Evolutionary conservation across 2,329 filamentous ascomycete species (phyloP).

Genomic region (Diaporthe australafricana): DNA sequence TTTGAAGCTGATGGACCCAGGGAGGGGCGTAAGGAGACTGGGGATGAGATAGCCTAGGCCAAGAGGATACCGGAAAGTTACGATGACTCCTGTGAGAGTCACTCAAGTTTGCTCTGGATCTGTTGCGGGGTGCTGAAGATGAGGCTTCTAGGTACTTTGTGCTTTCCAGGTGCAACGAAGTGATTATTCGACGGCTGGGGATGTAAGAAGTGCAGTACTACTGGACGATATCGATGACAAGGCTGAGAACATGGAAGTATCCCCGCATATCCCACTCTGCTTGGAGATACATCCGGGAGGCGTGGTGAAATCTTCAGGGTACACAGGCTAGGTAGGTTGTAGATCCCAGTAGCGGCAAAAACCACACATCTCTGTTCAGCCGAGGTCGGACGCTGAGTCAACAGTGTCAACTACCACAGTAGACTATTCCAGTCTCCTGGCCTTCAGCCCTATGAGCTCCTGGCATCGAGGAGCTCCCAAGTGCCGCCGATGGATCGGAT

Average conservation of each 20-base stretch:
- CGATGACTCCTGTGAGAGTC: neutral
- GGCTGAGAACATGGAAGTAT: constrained; percentile 24
- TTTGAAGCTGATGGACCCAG: neutral
- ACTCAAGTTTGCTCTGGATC: neutral
- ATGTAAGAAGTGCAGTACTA: neutral
- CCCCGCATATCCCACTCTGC: constrained; percentile 18
- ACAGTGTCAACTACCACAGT: constrained; percentile 9
- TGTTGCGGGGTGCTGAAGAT: neutral
- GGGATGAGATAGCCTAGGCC: neutral
- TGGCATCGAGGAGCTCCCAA: neutral
- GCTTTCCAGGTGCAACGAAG: neutral
- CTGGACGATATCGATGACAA: neutral
- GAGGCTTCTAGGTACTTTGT: neutral
- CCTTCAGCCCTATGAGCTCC: neutral
- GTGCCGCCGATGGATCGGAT: neutral
- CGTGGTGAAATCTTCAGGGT: constrained; percentile 13
- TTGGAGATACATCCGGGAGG: constrained; percentile 17
- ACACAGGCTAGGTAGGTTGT: neutral
- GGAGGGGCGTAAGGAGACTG: neutral
- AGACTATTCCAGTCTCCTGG: neutral
- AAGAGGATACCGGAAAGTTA: neutral
- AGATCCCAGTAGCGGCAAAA: constrained; percentile 12
- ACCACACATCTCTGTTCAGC: constrained; percentile 3
- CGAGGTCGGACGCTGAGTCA: constrained; percentile 37
- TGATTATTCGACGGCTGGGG: neutral